These are phyloP conservation scores for Cardiospermum halicacabum DNA, from an alignment of 345 rosid species.

Conservation along the genomic window DNA sequence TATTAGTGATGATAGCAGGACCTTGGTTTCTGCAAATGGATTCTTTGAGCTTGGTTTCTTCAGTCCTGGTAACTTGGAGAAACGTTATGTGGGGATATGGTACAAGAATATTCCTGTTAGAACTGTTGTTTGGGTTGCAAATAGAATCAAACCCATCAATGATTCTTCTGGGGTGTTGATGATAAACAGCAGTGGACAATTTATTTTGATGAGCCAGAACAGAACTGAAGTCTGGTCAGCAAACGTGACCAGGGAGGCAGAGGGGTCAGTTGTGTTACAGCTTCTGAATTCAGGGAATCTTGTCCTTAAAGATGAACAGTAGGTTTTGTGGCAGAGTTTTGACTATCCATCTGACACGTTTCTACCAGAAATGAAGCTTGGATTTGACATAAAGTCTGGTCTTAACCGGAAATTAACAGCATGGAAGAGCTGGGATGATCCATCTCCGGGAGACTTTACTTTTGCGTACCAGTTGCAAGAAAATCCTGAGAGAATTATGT, in stretches of 20 bases:
- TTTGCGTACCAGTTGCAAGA: constrained; percentile 18
- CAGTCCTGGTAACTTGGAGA: constrained; percentile 33
- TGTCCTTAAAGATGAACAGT: constrained; percentile 26
- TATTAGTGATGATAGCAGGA: constrained; percentile 6
- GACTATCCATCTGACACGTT: constrained; percentile 41
- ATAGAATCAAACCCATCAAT: constrained; percentile 34
- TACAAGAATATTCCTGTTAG: constrained; percentile 28
- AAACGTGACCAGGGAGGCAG: constrained; percentile 14
- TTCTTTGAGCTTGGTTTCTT: constrained; percentile 34
- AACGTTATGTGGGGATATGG: constrained; percentile 49
- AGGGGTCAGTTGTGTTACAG: constrained; percentile 22
- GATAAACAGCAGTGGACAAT: constrained; percentile 20
- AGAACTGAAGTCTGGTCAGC: constrained; percentile 29
- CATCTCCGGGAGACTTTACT: constrained; percentile 27
- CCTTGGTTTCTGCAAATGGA: constrained; percentile 23
- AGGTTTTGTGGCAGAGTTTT: constrained; percentile 39
- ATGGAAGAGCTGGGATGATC: constrained; percentile 39
- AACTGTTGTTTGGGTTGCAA: constrained; percentile 55
- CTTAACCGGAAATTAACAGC: constrained; percentile 22
- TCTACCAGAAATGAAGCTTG: constrained; percentile 37
- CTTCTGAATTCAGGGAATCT: constrained; percentile 49
- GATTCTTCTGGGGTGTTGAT: constrained; percentile 35
- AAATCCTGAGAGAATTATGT: constrained; percentile 28
- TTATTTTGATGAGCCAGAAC: constrained; percentile 18
- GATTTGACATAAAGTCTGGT: constrained; percentile 24